phyloP scores from a whole-genome alignment of 2,329 filamentous ascomycete genomes.

The Neoascochyta sp. region DNA sequence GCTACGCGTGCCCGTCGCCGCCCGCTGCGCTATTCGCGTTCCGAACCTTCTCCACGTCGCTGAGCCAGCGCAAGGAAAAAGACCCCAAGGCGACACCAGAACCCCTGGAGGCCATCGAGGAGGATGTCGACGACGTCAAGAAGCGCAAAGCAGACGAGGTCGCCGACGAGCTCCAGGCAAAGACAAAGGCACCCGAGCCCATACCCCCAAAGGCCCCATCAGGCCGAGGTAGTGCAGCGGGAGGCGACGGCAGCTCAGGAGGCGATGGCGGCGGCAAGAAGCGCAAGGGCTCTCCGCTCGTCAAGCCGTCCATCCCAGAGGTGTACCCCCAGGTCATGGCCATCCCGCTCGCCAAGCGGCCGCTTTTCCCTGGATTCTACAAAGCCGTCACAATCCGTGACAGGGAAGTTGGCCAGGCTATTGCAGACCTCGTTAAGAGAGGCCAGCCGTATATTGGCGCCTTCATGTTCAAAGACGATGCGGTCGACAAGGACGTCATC shows the following conservation, averaged over 20 bases:
- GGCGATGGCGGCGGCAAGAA: constrained; percentile 62
- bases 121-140: constrained; percentile 41
- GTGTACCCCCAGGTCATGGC: constrained; percentile 97
- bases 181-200: constrained; percentile 49
- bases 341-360: constrained; percentile 89
- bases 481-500: constrained; percentile 89
- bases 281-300: constrained; percentile 70
- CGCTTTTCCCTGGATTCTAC: constrained; percentile 96
- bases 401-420: constrained; percentile 83
- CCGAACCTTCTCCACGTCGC: constrained; percentile 41
- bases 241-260: constrained; percentile 44
- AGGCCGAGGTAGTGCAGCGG: constrained; percentile 58
- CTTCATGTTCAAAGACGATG: constrained; percentile 95
- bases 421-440: constrained; percentile 93
- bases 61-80: constrained; percentile 55
- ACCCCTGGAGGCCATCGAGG: constrained; percentile 36
- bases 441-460: constrained; percentile 97
- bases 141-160: constrained; percentile 44
- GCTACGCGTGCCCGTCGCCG: constrained; percentile 24
- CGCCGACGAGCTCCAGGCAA: constrained; percentile 36
- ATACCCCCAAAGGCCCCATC: constrained; percentile 53
- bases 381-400: constrained; percentile 97
- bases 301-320: constrained; percentile 87
- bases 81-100: constrained; percentile 48
- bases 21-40: constrained; percentile 32